Conservation (phyloP, 2,329 filamentous ascomycete genomes). For the Fusarium haematococcum region DNA sequence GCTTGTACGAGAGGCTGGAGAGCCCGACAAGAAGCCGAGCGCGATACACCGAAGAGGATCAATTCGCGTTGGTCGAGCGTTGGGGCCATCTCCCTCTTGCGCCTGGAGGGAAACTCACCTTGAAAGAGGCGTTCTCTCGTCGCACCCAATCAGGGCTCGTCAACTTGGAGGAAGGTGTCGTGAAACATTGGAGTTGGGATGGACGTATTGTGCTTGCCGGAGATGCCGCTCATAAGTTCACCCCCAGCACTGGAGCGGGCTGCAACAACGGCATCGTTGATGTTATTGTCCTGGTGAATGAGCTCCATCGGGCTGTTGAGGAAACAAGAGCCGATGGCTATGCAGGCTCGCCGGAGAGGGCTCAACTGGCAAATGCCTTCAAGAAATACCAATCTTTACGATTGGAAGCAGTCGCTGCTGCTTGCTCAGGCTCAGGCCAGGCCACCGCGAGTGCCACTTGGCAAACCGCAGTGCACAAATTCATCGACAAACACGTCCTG, state of each 20-base stretch:
- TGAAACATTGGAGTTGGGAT: conserved; percentile 50
- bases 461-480: conserved; percentile 25
- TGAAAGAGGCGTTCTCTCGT: conserved; percentile 47
- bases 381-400: conserved; percentile 23
- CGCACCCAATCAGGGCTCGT: conserved; percentile 45
- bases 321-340: background rate
- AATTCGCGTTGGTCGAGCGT: conserved; percentile 22
- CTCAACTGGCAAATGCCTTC: conserved; percentile 18
- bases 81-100: conserved; percentile 37
- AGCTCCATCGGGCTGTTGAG: conserved; percentile 28
- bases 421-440: conserved; percentile 2
- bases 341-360: background rate
- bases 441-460: conserved; percentile 30
- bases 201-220: conserved; percentile 52
- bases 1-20: conserved; percentile 35
- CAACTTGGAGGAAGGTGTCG: conserved; percentile 53
- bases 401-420: conserved; percentile 14
- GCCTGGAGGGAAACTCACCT: conserved; percentile 33
- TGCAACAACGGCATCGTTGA: conserved; percentile 53
- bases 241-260: conserved; percentile 50
- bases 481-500: conserved; percentile 30
- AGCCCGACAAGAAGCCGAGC: conserved; percentile 25
- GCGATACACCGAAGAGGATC: conserved; percentile 28
- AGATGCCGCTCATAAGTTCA: conserved; percentile 54
- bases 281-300: conserved; percentile 45